phyloP scores from a whole-genome alignment of 495 filamentous ascomycete genomes.

The Aspergillus sclerotioniger region DNA sequence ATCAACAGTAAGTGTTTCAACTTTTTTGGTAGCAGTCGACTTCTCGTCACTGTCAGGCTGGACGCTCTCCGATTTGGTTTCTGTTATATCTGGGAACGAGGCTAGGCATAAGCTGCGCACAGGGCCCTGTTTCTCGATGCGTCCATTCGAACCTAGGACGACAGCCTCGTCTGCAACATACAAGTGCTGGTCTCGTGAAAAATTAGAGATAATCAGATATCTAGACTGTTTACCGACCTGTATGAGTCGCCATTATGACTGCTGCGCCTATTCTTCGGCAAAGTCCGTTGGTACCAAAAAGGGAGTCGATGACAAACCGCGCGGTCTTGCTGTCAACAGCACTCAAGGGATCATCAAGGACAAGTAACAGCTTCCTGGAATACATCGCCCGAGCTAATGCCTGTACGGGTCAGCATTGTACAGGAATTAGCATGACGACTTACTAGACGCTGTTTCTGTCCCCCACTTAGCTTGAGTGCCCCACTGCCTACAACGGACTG shows the following conservation, averaged over 20 bases:
- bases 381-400: neutral
- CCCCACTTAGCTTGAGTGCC: neutral
- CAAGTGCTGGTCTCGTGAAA: neutral
- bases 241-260: neutral
- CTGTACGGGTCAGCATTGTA: neutral
- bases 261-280: neutral
- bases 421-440: neutral
- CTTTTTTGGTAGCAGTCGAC: neutral
- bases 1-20: neutral
- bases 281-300: neutral
- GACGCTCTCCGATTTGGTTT: neutral
- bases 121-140: neutral
- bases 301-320: neutral
- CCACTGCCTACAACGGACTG: neutral
- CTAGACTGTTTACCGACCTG: neutral
- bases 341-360: neutral
- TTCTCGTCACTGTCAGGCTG: no score
- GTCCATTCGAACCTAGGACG: neutral
- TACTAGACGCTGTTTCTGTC: conserved; percentile 1
- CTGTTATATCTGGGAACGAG: neutral
- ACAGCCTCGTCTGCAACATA: neutral
- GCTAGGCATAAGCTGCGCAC: neutral
- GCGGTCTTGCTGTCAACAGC: neutral
- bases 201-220: neutral
- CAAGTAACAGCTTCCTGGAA: neutral